Percentiles rank a stretch among this genome's conserved stretches.
Conservation (phyloP, 768 basidiomycete genomes). For the Phanerochaete sordida region DNA sequence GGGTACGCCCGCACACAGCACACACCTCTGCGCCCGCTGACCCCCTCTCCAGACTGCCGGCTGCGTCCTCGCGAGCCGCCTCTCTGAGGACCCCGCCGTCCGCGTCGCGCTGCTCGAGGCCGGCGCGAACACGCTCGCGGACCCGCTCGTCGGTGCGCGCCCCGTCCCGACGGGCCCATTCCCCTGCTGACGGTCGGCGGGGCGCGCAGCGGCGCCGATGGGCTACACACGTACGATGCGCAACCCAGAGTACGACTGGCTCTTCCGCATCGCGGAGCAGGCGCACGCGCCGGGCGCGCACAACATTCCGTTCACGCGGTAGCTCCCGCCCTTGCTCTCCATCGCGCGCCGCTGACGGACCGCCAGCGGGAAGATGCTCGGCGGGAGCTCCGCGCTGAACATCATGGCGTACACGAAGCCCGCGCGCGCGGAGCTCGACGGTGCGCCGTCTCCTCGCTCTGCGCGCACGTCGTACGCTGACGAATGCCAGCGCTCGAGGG, state of each 20-base stretch:
- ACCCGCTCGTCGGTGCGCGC: constrained; percentile 1
- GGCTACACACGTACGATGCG: neutral
- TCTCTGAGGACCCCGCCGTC: neutral
- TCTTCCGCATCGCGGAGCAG: neutral
- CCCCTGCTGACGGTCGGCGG: neutral
- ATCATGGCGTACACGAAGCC: constrained; percentile 8
- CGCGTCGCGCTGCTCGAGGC: constrained; percentile 28
- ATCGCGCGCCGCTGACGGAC: neutral
- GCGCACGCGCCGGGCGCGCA: neutral
- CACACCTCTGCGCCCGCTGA: no score
- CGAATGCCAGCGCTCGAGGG: neutral
- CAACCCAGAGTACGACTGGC: constrained; percentile 2
- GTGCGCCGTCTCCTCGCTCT: neutral
- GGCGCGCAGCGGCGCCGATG: neutral
- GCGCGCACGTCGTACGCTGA: no score
- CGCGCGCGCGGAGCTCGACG: neutral
- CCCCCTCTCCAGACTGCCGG: constrained; percentile 8
- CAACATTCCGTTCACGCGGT: neutral
- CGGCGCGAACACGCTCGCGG: constrained; percentile 10
- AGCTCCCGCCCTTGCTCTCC: neutral
- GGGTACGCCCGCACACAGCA: no score
- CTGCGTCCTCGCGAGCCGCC: constrained; percentile 4
- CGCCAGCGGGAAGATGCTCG: neutral
- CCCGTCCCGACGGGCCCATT: neutral
- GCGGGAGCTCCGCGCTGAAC: constrained; percentile 11